Evolutionary conservation across 306 rosid species (phyloP), one percentile per base, ranked within the genome.

Genomic region (Citrullus mucosospermus): DNA sequence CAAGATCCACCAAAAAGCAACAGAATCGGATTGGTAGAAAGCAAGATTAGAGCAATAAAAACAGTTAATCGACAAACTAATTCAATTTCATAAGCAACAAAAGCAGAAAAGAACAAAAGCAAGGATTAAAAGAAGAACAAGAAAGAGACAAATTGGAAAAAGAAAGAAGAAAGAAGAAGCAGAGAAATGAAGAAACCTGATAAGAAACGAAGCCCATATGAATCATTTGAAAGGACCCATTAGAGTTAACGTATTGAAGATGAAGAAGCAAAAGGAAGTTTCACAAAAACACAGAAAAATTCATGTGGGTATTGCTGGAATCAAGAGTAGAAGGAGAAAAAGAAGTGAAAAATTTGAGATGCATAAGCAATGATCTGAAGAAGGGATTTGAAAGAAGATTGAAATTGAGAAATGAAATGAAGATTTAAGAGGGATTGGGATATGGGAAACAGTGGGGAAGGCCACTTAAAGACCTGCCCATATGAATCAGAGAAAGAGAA

Each of bases 381-480:
- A 48, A 6, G 76, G 38, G 54, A 43, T 68, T 39, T 67, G 53
- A 61, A 60, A 15, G 39, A 36, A 36, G 44, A 65, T 65, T 65
- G 72, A 67, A 67, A 67, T n/a, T n/a, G 74, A 41, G 44, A 9
- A 39, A 38, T 7, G 73, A 67, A 39, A 67, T 3, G 54, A 46
- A 44, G 60, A 46, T 28, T 72, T 44, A 69, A 69, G 53, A 73
- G 51, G 77, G 77, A 73, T 73, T 73, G 77, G 77, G 77, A 73
- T 73, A 73, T 48, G 61, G 39, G 60, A 17, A 73, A 73, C 77
- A 50, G 77, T 71, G 58, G 76, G 39, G 76, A 71, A 71, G 58
- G 58, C 58, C 38, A 48, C 58, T 48, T 48, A 51, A 50, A 73
- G 77, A 30, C 77, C 46, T 30, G 77, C 60, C 77, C 61, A 51